These are phyloP conservation scores for Xylariaceae sp. DNA, from an alignment of 2,329 filamentous ascomycete species.

Conservation along the genomic window DNA sequence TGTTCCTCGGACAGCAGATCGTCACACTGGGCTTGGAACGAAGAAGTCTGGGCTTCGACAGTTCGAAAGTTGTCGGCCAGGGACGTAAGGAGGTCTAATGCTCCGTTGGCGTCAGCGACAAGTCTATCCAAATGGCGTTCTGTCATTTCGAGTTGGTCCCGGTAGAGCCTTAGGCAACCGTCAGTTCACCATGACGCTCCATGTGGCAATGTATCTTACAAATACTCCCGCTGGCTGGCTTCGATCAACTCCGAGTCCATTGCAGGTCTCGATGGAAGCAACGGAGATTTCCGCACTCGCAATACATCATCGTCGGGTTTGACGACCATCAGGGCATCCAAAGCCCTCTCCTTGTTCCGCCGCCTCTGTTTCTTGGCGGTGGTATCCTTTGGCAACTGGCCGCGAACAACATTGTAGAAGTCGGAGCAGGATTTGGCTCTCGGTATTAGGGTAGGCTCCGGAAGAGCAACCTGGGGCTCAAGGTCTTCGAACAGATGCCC, in stretches of 20 bases:
- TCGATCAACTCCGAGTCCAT: constrained; percentile 68
- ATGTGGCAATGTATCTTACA: constrained; percentile 48
- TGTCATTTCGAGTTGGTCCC: constrained; percentile 74
- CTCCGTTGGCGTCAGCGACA: constrained; percentile 69
- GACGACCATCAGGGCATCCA: constrained; percentile 47
- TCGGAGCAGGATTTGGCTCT: constrained; percentile 75
- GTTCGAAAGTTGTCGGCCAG: constrained; percentile 82
- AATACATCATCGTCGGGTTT: constrained; percentile 27
- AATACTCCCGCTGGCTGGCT: constrained; percentile 79
- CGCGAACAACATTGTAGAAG: constrained; percentile 62
- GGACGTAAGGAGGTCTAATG: constrained; percentile 69
- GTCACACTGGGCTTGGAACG: constrained; percentile 89
- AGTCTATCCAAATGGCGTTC: constrained; percentile 78
- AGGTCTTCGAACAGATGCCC: constrained; percentile 55
- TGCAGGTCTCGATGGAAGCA: constrained; percentile 44
- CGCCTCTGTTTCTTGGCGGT: constrained; percentile 38
- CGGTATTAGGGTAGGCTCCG: constrained; percentile 59
- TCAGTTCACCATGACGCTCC: constrained; percentile 28
- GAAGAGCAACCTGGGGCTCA: constrained; percentile 55
- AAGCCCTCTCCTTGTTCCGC: constrained; percentile 42
- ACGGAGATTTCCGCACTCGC: constrained; percentile 20
- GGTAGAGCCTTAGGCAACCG: constrained; percentile 58
- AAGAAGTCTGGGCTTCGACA: constrained; percentile 86
- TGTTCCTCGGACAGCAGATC: constrained; percentile 78
- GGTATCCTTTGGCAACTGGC: constrained; percentile 52